phyloP scores from a whole-genome alignment of 1,284 basidiomycete genomes.

The Volvariella volvacea region DNA sequence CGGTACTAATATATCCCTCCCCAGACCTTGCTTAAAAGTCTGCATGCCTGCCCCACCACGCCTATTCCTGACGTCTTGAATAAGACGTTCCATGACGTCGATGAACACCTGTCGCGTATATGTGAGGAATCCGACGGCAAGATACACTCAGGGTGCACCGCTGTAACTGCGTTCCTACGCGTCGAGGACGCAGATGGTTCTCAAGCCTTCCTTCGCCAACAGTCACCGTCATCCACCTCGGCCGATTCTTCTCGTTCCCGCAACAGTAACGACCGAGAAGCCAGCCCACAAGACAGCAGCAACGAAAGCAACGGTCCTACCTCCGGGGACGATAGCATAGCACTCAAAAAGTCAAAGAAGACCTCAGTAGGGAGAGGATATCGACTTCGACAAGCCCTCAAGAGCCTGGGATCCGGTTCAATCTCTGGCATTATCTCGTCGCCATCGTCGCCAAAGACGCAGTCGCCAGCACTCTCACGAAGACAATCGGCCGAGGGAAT shows the following conservation, averaged over 20 bases:
- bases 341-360: slow-evolving; percentile 25
- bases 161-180: slow-evolving; percentile 96
- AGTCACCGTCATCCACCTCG: slow-evolving; percentile 15
- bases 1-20: neutral
- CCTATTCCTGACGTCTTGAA: slow-evolving; percentile 89
- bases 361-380: slow-evolving; percentile 38
- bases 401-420: slow-evolving; percentile 42
- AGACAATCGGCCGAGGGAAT: slow-evolving; percentile 23
- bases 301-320: slow-evolving; percentile 18
- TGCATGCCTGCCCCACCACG: slow-evolving; percentile 41
- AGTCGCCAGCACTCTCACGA: slow-evolving; percentile 28
- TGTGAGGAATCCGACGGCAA: slow-evolving; percentile 81
- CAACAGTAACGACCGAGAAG: slow-evolving; percentile 26
- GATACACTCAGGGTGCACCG: slow-evolving; percentile 96
- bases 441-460: slow-evolving; percentile 27
- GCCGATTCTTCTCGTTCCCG: slow-evolving; percentile 26
- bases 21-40: slow-evolving; percentile 49
- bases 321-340: slow-evolving; percentile 10
- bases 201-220: slow-evolving; percentile 50
- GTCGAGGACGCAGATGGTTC: slow-evolving; percentile 74
- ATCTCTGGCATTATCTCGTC: slow-evolving; percentile 20
- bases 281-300: slow-evolving; percentile 25
- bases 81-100: slow-evolving; percentile 89
- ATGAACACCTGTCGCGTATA: slow-evolving; percentile 74
- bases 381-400: slow-evolving; percentile 52